These are phyloP conservation scores for Debaryomyces sp. DNA, from an alignment of 1,139 yeast genomes.

Conservation along the genomic window DNA sequence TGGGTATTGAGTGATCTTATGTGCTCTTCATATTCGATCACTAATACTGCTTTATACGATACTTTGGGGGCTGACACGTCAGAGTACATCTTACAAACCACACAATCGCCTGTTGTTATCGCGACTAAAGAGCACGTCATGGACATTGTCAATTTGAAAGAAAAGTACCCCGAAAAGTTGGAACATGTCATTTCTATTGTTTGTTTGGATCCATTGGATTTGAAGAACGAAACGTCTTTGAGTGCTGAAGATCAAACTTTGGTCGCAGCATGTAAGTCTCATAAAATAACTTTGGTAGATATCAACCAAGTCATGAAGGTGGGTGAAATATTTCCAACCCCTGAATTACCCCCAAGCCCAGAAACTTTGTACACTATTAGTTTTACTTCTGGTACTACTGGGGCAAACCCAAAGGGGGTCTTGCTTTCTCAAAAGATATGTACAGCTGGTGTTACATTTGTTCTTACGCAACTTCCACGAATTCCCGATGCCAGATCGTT, in stretches of 20 bases:
- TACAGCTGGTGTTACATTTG: constrained; percentile 27
- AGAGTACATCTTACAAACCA: constrained; percentile 34
- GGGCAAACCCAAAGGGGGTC: constrained; percentile 45
- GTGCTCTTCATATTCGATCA: constrained; percentile 36
- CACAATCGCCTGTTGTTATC: constrained; percentile 39
- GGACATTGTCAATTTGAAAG: constrained; percentile 29
- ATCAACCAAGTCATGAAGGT: constrained; percentile 33
- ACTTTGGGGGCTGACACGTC: constrained; percentile 42
- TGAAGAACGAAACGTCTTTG: constrained; percentile 14
- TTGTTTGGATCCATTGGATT: constrained; percentile 38
- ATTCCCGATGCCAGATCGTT: constrained; percentile 20
- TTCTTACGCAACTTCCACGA: constrained; percentile 18
- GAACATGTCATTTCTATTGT: constrained; percentile 32
- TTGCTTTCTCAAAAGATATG: constrained; percentile 34
- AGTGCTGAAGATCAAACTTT: constrained; percentile 20
- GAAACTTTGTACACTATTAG: constrained; percentile 40
- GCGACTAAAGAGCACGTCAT: constrained; percentile 35
- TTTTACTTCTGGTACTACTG: constrained; percentile 48
- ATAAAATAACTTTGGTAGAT: constrained; percentile 31
- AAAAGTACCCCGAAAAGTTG: constrained; percentile 25
- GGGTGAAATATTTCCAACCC: constrained; percentile 27
- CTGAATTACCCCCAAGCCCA: constrained; percentile 29
- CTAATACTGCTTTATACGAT: constrained; percentile 44
- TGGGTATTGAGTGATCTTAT: constrained; percentile 44
- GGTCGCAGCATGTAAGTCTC: constrained; percentile 22